Percentiles rank a stretch among this genome's conserved stretches.
Conservation (phyloP, 345 rosid species). For the Salix viminalis region DNA sequence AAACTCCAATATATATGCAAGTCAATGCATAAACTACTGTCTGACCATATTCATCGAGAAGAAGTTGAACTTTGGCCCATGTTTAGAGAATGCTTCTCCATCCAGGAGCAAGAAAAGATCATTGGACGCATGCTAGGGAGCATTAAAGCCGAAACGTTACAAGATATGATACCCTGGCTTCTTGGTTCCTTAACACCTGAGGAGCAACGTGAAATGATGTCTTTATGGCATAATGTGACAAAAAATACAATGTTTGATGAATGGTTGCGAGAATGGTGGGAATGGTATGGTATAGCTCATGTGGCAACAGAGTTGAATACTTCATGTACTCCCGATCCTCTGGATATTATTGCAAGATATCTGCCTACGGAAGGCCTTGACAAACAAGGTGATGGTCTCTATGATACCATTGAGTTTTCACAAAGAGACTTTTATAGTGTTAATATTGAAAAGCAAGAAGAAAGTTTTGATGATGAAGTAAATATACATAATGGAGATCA, state of each 20-base stretch:
- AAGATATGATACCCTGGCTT: conserved; percentile 79
- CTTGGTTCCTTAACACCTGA: conserved; percentile 49
- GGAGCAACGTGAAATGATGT: conserved; percentile 56
- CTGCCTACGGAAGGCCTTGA: conserved; percentile 39
- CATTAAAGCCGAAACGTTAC: conserved; percentile 59
- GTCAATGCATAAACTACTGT: conserved; percentile 57
- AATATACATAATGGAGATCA: conserved; percentile 22
- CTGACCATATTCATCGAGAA: conserved; percentile 64
- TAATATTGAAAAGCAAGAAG: conserved; percentile 19
- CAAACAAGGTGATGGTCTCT: conserved; percentile 19
- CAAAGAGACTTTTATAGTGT: conserved; percentile 12
- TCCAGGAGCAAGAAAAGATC: conserved; percentile 69
- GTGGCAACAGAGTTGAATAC: conserved; percentile 31
- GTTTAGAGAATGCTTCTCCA: conserved; percentile 53
- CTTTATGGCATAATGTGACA: conserved; percentile 56
- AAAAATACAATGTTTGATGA: conserved; percentile 74
- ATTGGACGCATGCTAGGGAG: conserved; percentile 66
- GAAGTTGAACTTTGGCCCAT: conserved; percentile 74
- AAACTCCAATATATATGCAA: conserved; percentile 58
- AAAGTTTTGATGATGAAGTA: conserved; percentile 10
- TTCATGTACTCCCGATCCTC: conserved; percentile 39
- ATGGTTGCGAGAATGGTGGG: conserved; percentile 87
- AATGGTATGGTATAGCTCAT: conserved; percentile 35
- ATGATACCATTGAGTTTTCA: conserved; percentile 12
- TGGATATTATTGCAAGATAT: conserved; percentile 59